Evolutionary conservation across 2,329 filamentous ascomycete genomes (phyloP).

Genomic region (Ascochyta koolunga): DNA sequence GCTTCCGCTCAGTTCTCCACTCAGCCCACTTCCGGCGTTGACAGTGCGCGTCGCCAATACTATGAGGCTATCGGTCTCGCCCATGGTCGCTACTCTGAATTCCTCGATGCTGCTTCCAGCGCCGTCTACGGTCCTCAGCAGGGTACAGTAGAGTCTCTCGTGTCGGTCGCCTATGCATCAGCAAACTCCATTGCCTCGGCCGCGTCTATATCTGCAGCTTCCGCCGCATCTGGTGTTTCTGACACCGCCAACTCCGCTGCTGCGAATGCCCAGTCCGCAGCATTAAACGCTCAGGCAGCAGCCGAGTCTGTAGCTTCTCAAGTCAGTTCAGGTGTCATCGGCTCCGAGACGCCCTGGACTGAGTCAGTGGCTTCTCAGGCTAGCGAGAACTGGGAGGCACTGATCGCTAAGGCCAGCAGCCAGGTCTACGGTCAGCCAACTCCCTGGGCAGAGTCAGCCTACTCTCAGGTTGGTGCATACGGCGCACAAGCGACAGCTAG

Average conservation of each 20-base stretch:
- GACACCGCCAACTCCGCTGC: conserved; percentile 47
- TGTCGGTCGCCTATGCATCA: conserved; percentile 46
- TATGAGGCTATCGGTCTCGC: conserved; percentile 80
- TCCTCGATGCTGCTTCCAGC: conserved; percentile 72
- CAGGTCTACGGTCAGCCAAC: conserved; percentile 73
- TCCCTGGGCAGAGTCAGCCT: conserved; percentile 54
- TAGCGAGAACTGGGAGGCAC: conserved; percentile 67
- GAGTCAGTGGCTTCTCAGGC: conserved; percentile 63
- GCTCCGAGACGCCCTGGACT: conserved; percentile 57
- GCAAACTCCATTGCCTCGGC: conserved; percentile 52
- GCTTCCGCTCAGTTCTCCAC: conserved; percentile 75
- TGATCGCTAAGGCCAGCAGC: conserved; percentile 69
- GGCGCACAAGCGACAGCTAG: conserved; percentile 67
- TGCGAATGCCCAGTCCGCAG: conserved; percentile 50
- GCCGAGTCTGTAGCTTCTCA: conserved; percentile 54
- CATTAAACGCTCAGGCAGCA: conserved; percentile 56
- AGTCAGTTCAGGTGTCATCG: conserved; percentile 54
- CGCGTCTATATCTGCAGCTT: conserved; percentile 56
- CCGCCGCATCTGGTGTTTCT: conserved; percentile 52
- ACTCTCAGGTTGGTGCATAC: conserved; percentile 62
- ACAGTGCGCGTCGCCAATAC: conserved; percentile 71
- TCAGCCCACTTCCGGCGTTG: conserved; percentile 63
- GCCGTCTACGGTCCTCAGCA: conserved; percentile 63
- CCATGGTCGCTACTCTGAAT: conserved; percentile 78
- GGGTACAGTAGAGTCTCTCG: conserved; percentile 42